Evolutionary conservation across 2,329 filamentous ascomycete genomes (phyloP), one percentile per base, ranked within the genome.

Genomic region (Venturia effusa): DNA sequence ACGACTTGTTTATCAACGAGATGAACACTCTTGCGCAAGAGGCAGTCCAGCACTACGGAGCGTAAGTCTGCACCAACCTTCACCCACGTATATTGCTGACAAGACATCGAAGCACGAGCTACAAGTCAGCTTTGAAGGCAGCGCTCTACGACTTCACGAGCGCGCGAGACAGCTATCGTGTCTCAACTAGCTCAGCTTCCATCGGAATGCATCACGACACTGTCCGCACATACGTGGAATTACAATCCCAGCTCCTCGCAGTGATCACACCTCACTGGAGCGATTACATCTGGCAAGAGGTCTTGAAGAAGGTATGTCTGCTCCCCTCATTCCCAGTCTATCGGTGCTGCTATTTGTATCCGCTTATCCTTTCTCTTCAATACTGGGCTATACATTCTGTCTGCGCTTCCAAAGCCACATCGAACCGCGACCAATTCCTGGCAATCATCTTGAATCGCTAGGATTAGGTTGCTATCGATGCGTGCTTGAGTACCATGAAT

Each of bases 261-360:
- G 89, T 92, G 61, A 87, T 97, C 67, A 88, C 93, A 2, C 93
- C 94, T 65, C 94, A 99, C 77, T 97, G 92, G 88, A 82, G 90
- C 59, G 94, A 99, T 73, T 89, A 96, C 76, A 86, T 99, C 73
- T 97, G 92, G 91, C 84, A 89, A 63, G 93, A 97, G 76, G 85
- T 97, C 1, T 84, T 99, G 66, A 85, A 88, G 73, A 92, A 87
- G 72, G 76, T 77, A 66, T 64, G 64, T 59, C 34, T 24, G 30
- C 34, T 45, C 17, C 13, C 4, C 19, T 37, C 37, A 34, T 27
- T 6, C 11, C 10, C 15, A 4, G 13, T 5, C 40, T 8, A 39
- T 19, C n/a, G 32, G 19, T 34, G 11, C 17, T 32, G 19, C n/a
- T n/a, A 10, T 10, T 45, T 45, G 43, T 45, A 24, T 30, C 27